Evolutionary conservation across 2,329 filamentous ascomycete species (phyloP).

Genomic region (Neonectria neomacrospora): DNA sequence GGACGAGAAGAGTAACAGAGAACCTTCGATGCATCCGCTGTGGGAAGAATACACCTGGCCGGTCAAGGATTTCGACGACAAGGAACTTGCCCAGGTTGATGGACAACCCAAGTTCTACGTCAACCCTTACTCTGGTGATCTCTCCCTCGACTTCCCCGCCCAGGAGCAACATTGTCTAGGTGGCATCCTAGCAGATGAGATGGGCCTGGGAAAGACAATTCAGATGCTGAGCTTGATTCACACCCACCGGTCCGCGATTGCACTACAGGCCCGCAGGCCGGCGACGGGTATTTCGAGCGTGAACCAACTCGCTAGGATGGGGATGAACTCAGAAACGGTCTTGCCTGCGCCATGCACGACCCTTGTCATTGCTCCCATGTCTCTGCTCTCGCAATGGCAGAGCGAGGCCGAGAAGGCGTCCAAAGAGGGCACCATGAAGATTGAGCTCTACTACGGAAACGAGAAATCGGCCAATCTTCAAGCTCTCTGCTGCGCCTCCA

Average conservation of each 20-base stretch:
- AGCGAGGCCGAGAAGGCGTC: slow-evolving; percentile 95
- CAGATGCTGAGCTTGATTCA: slow-evolving; percentile 97
- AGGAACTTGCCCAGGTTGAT: slow-evolving; percentile 73
- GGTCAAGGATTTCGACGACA: slow-evolving; percentile 84
- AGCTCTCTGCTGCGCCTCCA: slow-evolving; percentile 79
- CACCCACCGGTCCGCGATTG: slow-evolving; percentile 74
- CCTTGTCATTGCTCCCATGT: slow-evolving; percentile 96
- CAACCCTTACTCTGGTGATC: slow-evolving; percentile 95
- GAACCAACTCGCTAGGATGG: slow-evolving; percentile 71
- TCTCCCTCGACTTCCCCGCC: slow-evolving; percentile 89
- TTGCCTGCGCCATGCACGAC: slow-evolving; percentile 87
- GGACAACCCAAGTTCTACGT: slow-evolving; percentile 85
- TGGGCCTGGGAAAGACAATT: slow-evolving; percentile 98
- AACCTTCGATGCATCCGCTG: slow-evolving; percentile 91
- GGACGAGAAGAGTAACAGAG: slow-evolving; percentile 75
- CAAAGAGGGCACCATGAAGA: slow-evolving; percentile 81
- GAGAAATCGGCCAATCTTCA: slow-evolving; percentile 86
- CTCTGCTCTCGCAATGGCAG: slow-evolving; percentile 95
- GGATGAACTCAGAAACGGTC: slow-evolving; percentile 65
- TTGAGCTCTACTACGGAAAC: slow-evolving; percentile 89
- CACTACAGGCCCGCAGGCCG: slow-evolving; percentile 51
- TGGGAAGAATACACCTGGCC: slow-evolving; percentile 98
- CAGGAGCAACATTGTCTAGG: slow-evolving; percentile 96
- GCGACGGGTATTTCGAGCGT: slow-evolving; percentile 55
- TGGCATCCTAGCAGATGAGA: slow-evolving; percentile 93